Percentiles rank a stretch among this genome's conserved stretches.
These are phyloP conservation scores for Mycena latifolia DNA, from an alignment of 768 basidiomycete species.

Conservation along the genomic window DNA sequence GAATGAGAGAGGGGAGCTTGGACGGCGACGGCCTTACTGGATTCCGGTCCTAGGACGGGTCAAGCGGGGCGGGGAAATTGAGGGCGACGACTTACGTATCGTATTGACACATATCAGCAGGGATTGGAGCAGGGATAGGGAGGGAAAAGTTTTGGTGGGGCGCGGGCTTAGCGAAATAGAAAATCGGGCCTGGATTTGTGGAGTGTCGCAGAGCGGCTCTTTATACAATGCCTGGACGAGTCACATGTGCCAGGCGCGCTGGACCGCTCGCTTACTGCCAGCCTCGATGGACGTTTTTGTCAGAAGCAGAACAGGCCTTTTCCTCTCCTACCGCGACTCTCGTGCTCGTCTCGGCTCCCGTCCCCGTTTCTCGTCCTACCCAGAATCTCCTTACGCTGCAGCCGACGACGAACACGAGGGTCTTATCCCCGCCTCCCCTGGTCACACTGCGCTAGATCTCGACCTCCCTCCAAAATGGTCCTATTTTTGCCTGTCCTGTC, in stretches of 20 bases:
- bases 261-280: too few relatives aligned
- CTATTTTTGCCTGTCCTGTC: constrained; percentile 38
- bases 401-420: constrained; percentile 74
- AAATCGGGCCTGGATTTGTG: too few relatives aligned
- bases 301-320: constrained; percentile 91
- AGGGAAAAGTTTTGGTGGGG: too few relatives aligned
- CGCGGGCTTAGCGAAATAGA: too few relatives aligned
- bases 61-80: neutral
- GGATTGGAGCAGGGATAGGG: neutral
- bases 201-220: too few relatives aligned
- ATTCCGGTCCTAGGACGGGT: constrained; percentile 26
- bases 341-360: constrained; percentile 55
- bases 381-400: constrained; percentile 55
- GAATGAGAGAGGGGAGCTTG: constrained; percentile 40
- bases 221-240: too few relatives aligned
- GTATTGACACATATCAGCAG: constrained; percentile 50
- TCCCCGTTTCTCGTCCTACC: constrained; percentile 50
- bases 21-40: constrained; percentile 47
- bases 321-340: constrained; percentile 94
- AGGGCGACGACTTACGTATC: constrained; percentile 47
- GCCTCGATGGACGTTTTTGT: constrained; percentile 41
- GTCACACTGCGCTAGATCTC: constrained; percentile 64
- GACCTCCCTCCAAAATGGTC: constrained; percentile 93
- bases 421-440: constrained; percentile 63
- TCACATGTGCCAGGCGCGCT: neutral